Percentiles rank a stretch among this genome's conserved stretches.
Conservation (phyloP, 495 filamentous ascomycete genomes). For the Aspergillus bertholletiae region DNA sequence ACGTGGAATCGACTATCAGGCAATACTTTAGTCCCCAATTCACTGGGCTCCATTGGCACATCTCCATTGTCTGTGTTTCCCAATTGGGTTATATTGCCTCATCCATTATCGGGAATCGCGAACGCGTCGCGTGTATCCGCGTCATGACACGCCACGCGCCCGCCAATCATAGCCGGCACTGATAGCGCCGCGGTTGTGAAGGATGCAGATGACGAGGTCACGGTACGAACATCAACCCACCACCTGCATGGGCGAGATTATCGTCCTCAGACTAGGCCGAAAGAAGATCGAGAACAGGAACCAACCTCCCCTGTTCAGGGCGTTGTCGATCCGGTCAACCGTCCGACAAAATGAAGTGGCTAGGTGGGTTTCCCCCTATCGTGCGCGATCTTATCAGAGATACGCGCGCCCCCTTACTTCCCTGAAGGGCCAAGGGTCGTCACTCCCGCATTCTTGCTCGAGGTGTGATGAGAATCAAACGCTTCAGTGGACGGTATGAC, state of each 20-base stretch:
- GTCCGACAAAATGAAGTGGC: not conserved
- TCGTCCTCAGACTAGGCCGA: not conserved
- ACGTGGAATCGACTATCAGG: not conserved
- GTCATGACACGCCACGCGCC: conserved; percentile 16
- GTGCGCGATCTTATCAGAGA: conserved; percentile 12
- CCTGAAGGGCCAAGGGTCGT: not conserved
- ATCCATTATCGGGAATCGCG: not conserved
- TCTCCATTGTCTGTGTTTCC: not conserved
- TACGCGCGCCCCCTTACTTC: conserved; percentile 1
- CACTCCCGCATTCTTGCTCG: conserved; percentile 5
- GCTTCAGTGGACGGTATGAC: not conserved
- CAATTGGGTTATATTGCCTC: conserved; percentile 12
- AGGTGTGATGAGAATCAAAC: not conserved
- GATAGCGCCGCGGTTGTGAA: not conserved
- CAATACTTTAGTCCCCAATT: not conserved
- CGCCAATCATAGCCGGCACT: conserved; percentile 15
- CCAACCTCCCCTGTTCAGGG: not conserved
- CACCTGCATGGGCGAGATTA: not conserved
- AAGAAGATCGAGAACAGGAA: not conserved
- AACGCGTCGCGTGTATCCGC: conserved; percentile 15
- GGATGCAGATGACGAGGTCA: not conserved
- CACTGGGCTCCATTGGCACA: not conserved
- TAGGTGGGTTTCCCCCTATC: conserved; percentile 13
- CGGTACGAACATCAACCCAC: not conserved
- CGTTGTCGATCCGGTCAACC: conserved; percentile 1